phyloP scores from a whole-genome alignment of 345 rosid genomes.

The Populus simonii region DNA sequence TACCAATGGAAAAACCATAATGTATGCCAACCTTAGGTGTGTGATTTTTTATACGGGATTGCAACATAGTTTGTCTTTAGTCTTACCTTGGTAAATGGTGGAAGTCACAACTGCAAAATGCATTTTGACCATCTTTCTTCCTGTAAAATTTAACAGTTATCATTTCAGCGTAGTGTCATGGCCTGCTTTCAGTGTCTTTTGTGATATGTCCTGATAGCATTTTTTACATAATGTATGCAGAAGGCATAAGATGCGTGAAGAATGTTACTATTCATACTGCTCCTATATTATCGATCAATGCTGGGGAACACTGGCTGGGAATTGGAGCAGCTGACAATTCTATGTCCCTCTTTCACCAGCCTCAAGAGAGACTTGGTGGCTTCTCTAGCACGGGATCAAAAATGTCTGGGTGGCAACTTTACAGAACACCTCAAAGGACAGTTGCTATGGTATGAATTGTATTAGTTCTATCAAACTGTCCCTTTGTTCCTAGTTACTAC shows the following conservation, averaged over 20 bases:
- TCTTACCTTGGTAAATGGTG: too few relatives aligned
- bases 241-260: slow-evolving; percentile 80
- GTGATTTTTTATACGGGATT: too few relatives aligned
- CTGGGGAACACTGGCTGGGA: slow-evolving; percentile 95
- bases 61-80: too few relatives aligned
- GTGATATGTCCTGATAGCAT: background rate
- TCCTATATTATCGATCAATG: slow-evolving; percentile 78
- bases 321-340: slow-evolving; percentile 99
- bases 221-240: slow-evolving; percentile 33
- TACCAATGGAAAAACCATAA: too few relatives aligned
- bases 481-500: background rate
- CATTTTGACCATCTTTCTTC: background rate
- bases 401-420: slow-evolving; percentile 95
- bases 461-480: background rate
- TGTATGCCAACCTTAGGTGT: too few relatives aligned
- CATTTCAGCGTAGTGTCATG: background rate
- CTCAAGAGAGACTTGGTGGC: slow-evolving; percentile 73
- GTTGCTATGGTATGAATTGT: slow-evolving; percentile 73
- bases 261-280: slow-evolving; percentile 80
- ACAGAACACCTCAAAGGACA: slow-evolving; percentile 84
- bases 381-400: slow-evolving; percentile 60
- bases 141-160: background rate
- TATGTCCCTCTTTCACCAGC: slow-evolving; percentile 94
- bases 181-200: background rate
- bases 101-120: too few relatives aligned